Evolutionary conservation across 768 basidiomycete species (phyloP), one percentile per base, ranked within the genome.

Genomic region (Lyophyllum atratum): DNA sequence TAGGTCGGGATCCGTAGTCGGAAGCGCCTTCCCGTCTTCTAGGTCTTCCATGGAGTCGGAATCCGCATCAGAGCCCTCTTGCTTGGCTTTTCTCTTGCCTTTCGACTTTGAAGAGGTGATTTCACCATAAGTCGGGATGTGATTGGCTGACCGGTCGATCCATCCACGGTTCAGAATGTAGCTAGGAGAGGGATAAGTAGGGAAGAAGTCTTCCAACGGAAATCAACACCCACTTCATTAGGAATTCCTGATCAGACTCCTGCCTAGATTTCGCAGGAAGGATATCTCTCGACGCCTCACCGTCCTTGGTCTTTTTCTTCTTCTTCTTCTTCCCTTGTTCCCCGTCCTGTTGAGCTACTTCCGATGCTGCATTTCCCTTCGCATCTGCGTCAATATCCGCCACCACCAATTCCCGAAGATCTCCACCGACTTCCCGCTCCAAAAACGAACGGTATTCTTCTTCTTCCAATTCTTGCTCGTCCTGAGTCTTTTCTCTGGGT

Each of bases 121-220:
- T 70, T 98, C 94, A 34, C 83, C 73, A 68, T 95, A 95, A 0
- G 94, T 95, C 1, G 95, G 96, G 2, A 95, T 76, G 54, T 85
- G 87, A 14, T 82, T 78, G 21, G 82, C 74, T 1, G 87, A 78
- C 48, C 81, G 84, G 71, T 98, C 97, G 47, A 99, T 86, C 97
- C 97, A 99, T 1, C 96, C 97, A 26, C 97, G 92, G 70, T 96
- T 95, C 21, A 98, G 78, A 61, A 99, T 97, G 71, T 97, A 99
- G 71, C 95, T 98, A 65, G 1, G n/a, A 21, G 26, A 24, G 55
- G 19, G 49, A 54, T 43, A 5, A 52, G 45, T 40, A 17, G 21
- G 43, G 21, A 14, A 51, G 11, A 58, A 43, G 50, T 4, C 52
- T 11, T 22, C 22, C 54, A 49, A 43, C 44, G 39, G 29, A 48